Conservation (phyloP, 352 stramenopile genomes). For the Pythium dissimile region DNA sequence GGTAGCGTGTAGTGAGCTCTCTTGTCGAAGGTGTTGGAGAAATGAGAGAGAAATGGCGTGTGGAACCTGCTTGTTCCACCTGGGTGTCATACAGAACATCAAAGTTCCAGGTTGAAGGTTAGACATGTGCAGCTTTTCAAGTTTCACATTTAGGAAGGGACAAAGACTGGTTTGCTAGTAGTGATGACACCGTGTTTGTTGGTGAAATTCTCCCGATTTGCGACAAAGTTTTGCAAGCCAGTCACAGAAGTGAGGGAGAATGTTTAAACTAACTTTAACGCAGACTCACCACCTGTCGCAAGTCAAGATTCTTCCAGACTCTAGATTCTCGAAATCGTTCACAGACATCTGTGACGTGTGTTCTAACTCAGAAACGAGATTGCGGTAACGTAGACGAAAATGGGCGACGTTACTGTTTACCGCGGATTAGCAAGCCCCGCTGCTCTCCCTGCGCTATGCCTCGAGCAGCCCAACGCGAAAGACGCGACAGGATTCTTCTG, state of each 20-base stretch:
- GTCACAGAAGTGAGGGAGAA: neutral
- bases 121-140: neutral
- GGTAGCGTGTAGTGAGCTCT: neutral
- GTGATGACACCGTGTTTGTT: neutral
- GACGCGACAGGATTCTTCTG: neutral
- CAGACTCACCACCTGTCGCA: neutral
- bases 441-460: neutral
- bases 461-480: neutral
- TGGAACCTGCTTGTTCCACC: neutral
- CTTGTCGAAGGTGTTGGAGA: too few relatives aligned
- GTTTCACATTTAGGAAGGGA: neutral
- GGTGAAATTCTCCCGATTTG: neutral
- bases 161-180: neutral
- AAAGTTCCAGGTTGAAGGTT: slow-evolving; percentile 16
- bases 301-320: neutral
- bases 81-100: neutral
- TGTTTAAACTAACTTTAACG: neutral
- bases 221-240: neutral
- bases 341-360: slow-evolving; percentile 7
- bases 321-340: neutral
- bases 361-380: slow-evolving; percentile 16
- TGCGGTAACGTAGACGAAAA: too few relatives aligned
- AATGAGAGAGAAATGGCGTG: neutral
- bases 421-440: neutral
- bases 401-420: too few relatives aligned